Percentiles rank a stretch among this genome's conserved stretches.
These are phyloP conservation scores for Xylariaceae sp. DNA, from an alignment of 2,329 filamentous ascomycete genomes.

Conservation along the genomic window DNA sequence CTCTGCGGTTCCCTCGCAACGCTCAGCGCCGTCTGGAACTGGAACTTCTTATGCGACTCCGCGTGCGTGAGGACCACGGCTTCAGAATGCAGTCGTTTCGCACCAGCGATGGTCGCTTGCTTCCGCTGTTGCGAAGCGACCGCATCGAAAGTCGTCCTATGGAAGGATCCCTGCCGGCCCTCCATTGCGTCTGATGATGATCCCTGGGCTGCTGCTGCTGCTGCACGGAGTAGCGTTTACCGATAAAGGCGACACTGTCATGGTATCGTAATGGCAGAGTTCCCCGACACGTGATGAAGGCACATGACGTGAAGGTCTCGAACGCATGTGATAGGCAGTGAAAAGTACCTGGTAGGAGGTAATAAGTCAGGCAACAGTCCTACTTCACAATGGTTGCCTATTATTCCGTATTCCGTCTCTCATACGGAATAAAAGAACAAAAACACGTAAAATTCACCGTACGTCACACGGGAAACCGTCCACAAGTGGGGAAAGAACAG, in stretches of 20 bases:
- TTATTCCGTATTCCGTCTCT: no score
- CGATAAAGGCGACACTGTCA: neutral
- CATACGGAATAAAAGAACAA: no score
- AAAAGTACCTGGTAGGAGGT: neutral
- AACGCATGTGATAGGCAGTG: neutral
- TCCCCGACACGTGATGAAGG: no score
- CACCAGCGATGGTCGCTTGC: slow-evolving; percentile 39
- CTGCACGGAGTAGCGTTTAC: neutral
- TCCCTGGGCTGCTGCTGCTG: neutral
- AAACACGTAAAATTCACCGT: no score
- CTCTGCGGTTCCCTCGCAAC: slow-evolving; percentile 20
- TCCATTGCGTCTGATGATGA: slow-evolving; percentile 22
- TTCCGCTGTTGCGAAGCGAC: slow-evolving; percentile 38
- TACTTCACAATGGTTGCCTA: no score
- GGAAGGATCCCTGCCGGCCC: slow-evolving; percentile 33
- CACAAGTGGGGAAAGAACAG: no score
- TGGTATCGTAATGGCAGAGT: neutral
- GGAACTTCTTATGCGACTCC: slow-evolving; percentile 26
- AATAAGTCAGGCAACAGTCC: no score
- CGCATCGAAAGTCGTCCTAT: slow-evolving; percentile 49
- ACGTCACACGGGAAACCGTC: no score
- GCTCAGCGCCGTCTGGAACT: slow-evolving; percentile 24
- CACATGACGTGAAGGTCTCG: neutral
- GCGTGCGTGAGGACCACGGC: slow-evolving; percentile 7
- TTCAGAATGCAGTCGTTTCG: slow-evolving; percentile 40